These are phyloP conservation scores for Begonia peltatifolia DNA, from an alignment of 306 rosid species.

Conservation along the genomic window DNA sequence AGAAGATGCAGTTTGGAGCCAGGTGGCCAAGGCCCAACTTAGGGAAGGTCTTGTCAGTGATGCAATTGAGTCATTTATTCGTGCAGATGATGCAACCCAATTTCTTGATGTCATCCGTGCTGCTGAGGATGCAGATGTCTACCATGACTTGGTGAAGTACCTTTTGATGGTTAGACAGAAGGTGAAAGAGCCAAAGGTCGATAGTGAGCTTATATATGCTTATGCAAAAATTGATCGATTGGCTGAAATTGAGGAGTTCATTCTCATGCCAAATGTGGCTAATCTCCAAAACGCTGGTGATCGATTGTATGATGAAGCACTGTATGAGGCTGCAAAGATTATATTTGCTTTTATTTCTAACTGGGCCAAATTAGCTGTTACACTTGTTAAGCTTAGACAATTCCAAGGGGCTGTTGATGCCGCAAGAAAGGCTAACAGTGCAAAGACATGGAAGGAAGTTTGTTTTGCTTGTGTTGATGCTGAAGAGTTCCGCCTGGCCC, in stretches of 20 bases:
- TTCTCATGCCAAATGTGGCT: conserved; percentile 97
- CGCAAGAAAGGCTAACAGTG: conserved; percentile 96
- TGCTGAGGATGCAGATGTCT: conserved; percentile 64
- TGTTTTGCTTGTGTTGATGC: conserved; percentile 99
- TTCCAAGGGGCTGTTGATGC: conserved; percentile 99
- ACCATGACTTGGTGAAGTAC: conserved; percentile 88
- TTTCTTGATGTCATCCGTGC: conserved; percentile 92
- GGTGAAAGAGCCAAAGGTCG: conserved; percentile 91
- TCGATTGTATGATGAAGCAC: conserved; percentile 81
- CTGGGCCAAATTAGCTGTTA: conserved; percentile 96
- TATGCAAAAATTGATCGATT: conserved; percentile 96
- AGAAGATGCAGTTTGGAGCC: conserved; percentile 99
- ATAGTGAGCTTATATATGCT: conserved; percentile 96
- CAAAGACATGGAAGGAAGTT: conserved; percentile 99
- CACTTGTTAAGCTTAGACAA: conserved; percentile 86
- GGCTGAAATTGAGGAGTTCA: conserved; percentile 90
- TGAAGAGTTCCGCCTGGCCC: conserved; percentile 99
- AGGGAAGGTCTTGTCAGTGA: conserved; percentile 95
- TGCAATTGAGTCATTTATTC: conserved; percentile 91
- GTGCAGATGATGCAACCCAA: conserved; percentile 91
- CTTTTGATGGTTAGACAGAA: conserved; percentile 98
- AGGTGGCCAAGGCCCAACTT: conserved; percentile 97
- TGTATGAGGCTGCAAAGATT: conserved; percentile 95
- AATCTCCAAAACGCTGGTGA: conserved; percentile 96
- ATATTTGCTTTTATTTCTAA: conserved; percentile 88